Conservation (phyloP, 345 rosid genomes). For the Capsella bursapastoris region DNA sequence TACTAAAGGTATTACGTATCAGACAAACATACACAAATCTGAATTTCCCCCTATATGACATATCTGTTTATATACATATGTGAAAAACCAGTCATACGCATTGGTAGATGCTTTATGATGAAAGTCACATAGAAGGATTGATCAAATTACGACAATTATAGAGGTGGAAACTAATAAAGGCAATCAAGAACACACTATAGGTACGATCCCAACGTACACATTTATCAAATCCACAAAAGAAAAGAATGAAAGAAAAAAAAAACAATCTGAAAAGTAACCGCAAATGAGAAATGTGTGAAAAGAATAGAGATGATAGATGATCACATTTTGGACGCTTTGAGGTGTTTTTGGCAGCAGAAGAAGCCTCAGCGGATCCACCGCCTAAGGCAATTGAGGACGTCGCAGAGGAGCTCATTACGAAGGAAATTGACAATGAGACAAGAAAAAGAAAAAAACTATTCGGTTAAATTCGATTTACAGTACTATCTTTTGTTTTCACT, state of each 20-base stretch:
- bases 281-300: neutral
- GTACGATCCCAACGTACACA: constrained; percentile 15
- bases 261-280: neutral
- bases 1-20: neutral
- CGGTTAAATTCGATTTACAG: neutral
- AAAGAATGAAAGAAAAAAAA: neutral
- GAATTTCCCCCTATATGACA: neutral
- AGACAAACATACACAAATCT: neutral
- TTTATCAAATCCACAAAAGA: neutral
- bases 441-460: neutral
- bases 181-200: neutral
- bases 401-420: constrained; percentile 47
- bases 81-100: neutral
- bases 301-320: neutral
- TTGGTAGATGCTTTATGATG: neutral
- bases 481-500: neutral
- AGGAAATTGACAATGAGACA: neutral
- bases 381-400: constrained; percentile 61
- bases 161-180: neutral
- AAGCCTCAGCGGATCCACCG: constrained; percentile 69
- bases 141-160: neutral
- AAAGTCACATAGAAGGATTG: neutral
- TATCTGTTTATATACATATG: too few relatives aligned
- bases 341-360: constrained; percentile 57
- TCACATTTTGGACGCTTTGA: constrained; percentile 90